phyloP scores from a whole-genome alignment of 306 rosid genomes.

The Pterocarpus macrocarpus region DNA sequence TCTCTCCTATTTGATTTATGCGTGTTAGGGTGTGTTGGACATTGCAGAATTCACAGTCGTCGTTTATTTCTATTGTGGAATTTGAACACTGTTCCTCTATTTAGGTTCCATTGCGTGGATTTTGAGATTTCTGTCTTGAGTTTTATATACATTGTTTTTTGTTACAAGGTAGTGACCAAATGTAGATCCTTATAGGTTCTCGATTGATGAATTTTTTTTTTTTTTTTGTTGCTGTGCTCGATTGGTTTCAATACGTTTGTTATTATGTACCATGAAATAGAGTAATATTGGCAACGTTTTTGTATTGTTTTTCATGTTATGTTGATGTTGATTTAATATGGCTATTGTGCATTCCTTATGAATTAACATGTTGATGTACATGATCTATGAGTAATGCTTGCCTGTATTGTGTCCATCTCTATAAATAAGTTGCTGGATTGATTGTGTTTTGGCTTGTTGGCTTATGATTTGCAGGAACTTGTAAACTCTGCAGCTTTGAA shows the following conservation, averaged over 20 bases:
- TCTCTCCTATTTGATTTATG: background rate
- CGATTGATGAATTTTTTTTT: background rate
- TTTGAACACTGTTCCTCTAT: slow-evolving; percentile 34
- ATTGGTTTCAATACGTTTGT: slow-evolving; percentile 12
- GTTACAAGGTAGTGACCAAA: background rate
- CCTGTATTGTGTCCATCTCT: slow-evolving; percentile 5
- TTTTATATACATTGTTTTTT: slow-evolving; percentile 22
- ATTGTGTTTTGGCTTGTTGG: slow-evolving; percentile 43
- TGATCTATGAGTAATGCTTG: background rate
- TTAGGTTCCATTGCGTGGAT: slow-evolving; percentile 27
- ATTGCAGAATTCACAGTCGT: slow-evolving; percentile 11
- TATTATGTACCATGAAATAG: background rate
- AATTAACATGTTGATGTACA: slow-evolving; percentile 15
- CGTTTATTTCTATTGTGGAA: background rate
- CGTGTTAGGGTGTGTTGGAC: slow-evolving; percentile 18
- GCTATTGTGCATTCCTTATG: slow-evolving; percentile 17
- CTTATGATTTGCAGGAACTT: slow-evolving; percentile 54
- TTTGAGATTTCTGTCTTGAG: background rate
- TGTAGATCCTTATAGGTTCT: slow-evolving; percentile 27
- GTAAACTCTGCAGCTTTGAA: slow-evolving; percentile 48
- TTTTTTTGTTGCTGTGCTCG: no score
- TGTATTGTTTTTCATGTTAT: slow-evolving; percentile 12
- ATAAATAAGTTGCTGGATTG: slow-evolving; percentile 16
- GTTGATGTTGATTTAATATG: slow-evolving; percentile 8
- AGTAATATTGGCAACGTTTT: background rate